phyloP scores from a whole-genome alignment of 768 basidiomycete genomes.

The Punctularia strigosozonata region DNA sequence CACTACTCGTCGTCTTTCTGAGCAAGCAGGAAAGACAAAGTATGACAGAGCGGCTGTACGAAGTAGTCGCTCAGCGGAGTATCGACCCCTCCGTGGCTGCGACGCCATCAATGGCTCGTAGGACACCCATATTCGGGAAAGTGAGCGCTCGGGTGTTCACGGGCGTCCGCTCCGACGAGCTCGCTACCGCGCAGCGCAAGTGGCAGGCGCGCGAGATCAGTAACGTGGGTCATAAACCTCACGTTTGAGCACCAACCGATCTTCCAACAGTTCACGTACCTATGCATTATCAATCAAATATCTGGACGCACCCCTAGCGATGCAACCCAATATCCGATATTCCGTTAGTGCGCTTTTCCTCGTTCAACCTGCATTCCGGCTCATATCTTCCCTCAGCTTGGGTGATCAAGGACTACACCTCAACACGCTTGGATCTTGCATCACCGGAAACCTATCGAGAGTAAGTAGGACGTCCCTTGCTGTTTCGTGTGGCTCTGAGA shows the following conservation, averaged over 20 bases:
- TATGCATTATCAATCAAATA: constrained; percentile 82
- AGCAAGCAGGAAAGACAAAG: constrained; percentile 54
- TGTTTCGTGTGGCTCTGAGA: not conserved
- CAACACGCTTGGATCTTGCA: constrained; percentile 51
- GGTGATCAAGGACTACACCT: constrained; percentile 80
- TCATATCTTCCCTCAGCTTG: constrained; percentile 43
- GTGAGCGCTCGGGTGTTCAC: constrained; percentile 39
- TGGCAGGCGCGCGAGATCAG: constrained; percentile 91
- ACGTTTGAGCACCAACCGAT: not conserved
- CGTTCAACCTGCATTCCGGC: not conserved
- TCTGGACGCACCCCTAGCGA: constrained; percentile 91
- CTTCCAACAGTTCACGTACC: constrained; percentile 62
- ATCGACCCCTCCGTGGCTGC: constrained; percentile 13
- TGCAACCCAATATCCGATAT: constrained; percentile 90
- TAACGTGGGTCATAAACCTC: constrained; percentile 43
- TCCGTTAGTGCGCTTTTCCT: constrained; percentile 38
- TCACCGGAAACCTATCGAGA: constrained; percentile 58
- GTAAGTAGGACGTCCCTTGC: constrained; percentile 29
- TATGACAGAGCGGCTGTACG: constrained; percentile 39
- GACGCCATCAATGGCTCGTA: constrained; percentile 39
- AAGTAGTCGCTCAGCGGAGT: constrained; percentile 29
- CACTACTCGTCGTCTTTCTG: constrained; percentile 73
- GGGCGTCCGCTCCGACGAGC: constrained; percentile 44
- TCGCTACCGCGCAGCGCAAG: constrained; percentile 60
- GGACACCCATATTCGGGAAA: constrained; percentile 43